phyloP scores from a whole-genome alignment of 176 grass and related monocot genomes.

The Zizania latifolia region DNA sequence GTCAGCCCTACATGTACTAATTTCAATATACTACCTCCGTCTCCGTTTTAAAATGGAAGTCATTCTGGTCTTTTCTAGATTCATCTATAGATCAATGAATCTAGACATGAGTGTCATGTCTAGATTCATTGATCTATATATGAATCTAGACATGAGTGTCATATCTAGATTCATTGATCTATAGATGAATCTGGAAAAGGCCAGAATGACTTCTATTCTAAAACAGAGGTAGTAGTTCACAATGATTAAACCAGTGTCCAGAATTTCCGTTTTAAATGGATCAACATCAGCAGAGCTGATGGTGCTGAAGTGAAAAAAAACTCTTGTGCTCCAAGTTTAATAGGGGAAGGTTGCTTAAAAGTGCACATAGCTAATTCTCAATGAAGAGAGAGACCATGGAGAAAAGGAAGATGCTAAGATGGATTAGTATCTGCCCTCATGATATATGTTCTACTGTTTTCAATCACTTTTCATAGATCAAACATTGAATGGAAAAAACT shows the following conservation, averaged over 20 bases:
- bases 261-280: constrained; percentile 2
- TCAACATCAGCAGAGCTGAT: neutral
- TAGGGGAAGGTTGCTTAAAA: neutral
- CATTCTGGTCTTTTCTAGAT: no score
- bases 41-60: no score
- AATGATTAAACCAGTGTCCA: neutral
- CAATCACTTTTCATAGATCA: neutral
- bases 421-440: neutral
- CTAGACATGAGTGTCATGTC: no score
- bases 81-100: no score
- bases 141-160: no score
- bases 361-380: constrained; percentile 7
- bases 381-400: neutral
- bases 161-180: no score
- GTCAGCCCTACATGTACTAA: neutral
- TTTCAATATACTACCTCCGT: no score
- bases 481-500: neutral
- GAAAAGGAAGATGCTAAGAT: neutral
- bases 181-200: no score
- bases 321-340: neutral
- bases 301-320: neutral
- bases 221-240: no score
- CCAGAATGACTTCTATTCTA: no score
- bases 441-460: neutral
- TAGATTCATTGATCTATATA: no score